phyloP scores from a whole-genome alignment of 305 asterid genomes.

The Fraxinus floribunda region DNA sequence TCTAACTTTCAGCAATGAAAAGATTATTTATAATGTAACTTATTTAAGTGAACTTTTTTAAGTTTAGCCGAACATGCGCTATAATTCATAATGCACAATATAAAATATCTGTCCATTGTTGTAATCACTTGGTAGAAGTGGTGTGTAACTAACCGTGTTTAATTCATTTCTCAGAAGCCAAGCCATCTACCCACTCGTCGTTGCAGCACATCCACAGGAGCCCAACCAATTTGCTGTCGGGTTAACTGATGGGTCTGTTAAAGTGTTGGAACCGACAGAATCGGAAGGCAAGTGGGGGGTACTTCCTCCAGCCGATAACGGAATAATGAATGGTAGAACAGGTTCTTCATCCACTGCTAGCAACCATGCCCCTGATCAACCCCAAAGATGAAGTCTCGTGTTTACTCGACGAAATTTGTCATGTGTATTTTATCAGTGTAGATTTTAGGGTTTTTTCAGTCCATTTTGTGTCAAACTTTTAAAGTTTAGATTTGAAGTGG shows the following conservation, averaged over 20 bases:
- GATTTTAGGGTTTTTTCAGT: constrained; percentile 42
- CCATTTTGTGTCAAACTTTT: constrained; percentile 24
- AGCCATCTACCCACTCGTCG: constrained; percentile 61
- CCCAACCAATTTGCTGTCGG: constrained; percentile 89
- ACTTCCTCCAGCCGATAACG: constrained; percentile 74
- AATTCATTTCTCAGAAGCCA: constrained; percentile 56
- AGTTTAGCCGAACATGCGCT: not conserved
- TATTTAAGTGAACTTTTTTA: not conserved
- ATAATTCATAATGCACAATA: not conserved
- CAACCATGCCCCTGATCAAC: constrained; percentile 74
- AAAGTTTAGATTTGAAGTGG: constrained; percentile 36
- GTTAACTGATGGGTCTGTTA: constrained; percentile 78
- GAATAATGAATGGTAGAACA: constrained; percentile 57
- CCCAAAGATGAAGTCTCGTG: constrained; percentile 56
- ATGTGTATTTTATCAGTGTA: constrained; percentile 51
- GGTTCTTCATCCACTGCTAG: constrained; percentile 73
- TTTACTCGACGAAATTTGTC: constrained; percentile 6
- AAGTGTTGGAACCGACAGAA: constrained; percentile 87
- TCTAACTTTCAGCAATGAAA: not conserved
- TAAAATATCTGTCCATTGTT: not conserved
- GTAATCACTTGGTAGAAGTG: not conserved
- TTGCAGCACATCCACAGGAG: constrained; percentile 92
- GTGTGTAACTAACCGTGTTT: constrained; percentile 2
- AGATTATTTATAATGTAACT: not conserved
- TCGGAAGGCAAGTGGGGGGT: constrained; percentile 84